These are phyloP conservation scores for Pseudopediastrum boryanum DNA, from an alignment of 139 green algal species.

Conservation along the genomic window DNA sequence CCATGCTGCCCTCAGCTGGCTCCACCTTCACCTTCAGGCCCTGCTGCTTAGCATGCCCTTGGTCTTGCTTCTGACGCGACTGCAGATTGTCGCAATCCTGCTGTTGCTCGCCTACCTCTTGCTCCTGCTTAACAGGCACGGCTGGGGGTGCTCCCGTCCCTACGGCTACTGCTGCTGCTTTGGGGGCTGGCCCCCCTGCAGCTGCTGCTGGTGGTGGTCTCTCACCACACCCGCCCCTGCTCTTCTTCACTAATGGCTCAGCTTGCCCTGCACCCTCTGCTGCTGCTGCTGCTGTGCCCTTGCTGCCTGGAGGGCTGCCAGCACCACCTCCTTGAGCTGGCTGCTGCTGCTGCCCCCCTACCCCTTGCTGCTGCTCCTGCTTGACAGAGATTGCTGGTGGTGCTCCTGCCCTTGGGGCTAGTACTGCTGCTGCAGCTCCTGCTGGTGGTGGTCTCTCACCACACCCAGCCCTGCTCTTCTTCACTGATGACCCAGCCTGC, in stretches of 20 bases:
- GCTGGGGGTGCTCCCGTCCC: background rate
- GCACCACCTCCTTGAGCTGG: background rate
- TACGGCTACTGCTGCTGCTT: constrained; percentile 7
- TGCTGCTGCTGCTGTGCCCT: background rate
- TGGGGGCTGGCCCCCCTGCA: background rate
- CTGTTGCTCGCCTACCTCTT: too few species aligned
- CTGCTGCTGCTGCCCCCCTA: background rate
- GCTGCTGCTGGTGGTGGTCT: background rate
- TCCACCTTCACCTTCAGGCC: background rate
- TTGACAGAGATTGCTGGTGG: background rate
- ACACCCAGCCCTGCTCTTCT: background rate
- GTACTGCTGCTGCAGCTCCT: background rate
- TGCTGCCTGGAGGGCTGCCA: background rate
- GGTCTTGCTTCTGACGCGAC: background rate
- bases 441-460: background rate
- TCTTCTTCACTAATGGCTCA: background rate
- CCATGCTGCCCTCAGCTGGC: background rate
- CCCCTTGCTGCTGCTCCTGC: background rate
- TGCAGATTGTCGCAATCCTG: background rate
- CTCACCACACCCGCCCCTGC: background rate
- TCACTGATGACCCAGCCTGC: background rate
- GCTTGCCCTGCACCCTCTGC: background rate
- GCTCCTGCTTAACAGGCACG: background rate
- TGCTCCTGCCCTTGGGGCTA: background rate
- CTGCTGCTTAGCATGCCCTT: background rate